These are phyloP conservation scores for Choiromyces venosus DNA, from an alignment of 495 filamentous ascomycete species.

Conservation along the genomic window DNA sequence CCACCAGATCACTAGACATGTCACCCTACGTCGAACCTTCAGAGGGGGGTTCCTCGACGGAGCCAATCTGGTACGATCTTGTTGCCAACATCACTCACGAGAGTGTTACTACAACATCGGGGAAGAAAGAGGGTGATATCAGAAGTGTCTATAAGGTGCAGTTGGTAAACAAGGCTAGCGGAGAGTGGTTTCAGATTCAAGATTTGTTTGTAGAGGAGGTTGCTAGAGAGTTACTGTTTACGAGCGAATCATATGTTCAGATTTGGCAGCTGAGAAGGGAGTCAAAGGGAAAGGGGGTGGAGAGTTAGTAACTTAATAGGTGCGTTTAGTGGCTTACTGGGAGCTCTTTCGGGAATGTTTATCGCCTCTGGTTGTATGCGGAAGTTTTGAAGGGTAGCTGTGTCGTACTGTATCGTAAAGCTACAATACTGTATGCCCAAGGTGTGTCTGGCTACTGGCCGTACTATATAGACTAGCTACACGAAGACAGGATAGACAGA, in stretches of 20 bases:
- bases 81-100: conserved; percentile 95
- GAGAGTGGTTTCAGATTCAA: conserved; percentile 87
- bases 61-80: conserved; percentile 92
- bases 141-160: conserved; percentile 75
- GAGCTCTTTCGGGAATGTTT: background rate
- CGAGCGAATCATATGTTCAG: conserved; percentile 90
- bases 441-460: background rate
- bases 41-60: conserved; percentile 58
- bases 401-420: background rate
- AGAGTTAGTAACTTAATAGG: conserved; percentile 20
- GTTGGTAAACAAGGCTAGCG: conserved; percentile 54
- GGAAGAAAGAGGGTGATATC: conserved; percentile 53
- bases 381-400: background rate
- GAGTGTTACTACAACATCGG: conserved; percentile 58
- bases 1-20: conserved; percentile 74
- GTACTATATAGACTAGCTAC: background rate
- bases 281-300: conserved; percentile 46
- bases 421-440: background rate
- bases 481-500: background rate
- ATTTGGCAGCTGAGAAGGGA: conserved; percentile 85
- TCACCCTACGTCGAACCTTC: conserved; percentile 80
- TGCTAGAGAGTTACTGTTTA: conserved; percentile 78
- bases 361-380: background rate
- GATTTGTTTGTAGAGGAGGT: conserved; percentile 88
- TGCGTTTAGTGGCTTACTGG: background rate